Percentiles rank a stretch among this genome's conserved stretches.
These are phyloP conservation scores for Amanita muscaria DNA, from an alignment of 768 basidiomycete species.

Conservation along the genomic window DNA sequence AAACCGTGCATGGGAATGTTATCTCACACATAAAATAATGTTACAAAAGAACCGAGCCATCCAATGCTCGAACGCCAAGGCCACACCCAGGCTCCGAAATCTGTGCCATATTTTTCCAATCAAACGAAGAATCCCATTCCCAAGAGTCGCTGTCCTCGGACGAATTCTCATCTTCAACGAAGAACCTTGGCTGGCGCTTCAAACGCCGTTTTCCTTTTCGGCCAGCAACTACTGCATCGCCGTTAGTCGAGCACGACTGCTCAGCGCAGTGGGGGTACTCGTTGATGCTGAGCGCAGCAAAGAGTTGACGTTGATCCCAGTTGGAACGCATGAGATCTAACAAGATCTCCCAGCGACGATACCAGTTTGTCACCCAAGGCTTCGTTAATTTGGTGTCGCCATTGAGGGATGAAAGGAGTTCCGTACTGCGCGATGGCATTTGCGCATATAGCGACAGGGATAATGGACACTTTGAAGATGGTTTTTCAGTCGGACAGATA, in stretches of 20 bases:
- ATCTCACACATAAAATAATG: constrained; percentile 6
- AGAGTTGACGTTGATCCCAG: constrained; percentile 3
- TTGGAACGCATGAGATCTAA: constrained; percentile 27
- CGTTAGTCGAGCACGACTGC: neutral
- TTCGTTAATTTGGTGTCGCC: constrained; percentile 7
- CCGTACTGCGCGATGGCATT: constrained; percentile 3
- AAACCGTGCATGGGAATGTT: too few species aligned
- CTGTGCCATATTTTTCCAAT: neutral
- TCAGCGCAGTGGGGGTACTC: neutral
- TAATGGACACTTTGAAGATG: neutral
- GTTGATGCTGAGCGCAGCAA: neutral
- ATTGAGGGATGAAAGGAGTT: constrained; percentile 9
- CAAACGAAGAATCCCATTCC: constrained; percentile 1
- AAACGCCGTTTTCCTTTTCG: constrained; percentile 1
- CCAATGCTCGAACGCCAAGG: neutral
- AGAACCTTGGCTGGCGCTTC: constrained; percentile 4
- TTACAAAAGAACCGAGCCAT: neutral
- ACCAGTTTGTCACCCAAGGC: constrained; percentile 42
- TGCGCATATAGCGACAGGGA: constrained; percentile 2
- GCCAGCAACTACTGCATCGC: neutral
- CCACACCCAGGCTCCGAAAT: neutral
- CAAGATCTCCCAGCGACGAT: constrained; percentile 46
- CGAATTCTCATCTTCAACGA: neutral
- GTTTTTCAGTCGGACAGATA: neutral
- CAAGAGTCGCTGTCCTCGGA: neutral